phyloP scores from a whole-genome alignment of 768 basidiomycete genomes.

The Rhodotorula diobovata region DNA sequence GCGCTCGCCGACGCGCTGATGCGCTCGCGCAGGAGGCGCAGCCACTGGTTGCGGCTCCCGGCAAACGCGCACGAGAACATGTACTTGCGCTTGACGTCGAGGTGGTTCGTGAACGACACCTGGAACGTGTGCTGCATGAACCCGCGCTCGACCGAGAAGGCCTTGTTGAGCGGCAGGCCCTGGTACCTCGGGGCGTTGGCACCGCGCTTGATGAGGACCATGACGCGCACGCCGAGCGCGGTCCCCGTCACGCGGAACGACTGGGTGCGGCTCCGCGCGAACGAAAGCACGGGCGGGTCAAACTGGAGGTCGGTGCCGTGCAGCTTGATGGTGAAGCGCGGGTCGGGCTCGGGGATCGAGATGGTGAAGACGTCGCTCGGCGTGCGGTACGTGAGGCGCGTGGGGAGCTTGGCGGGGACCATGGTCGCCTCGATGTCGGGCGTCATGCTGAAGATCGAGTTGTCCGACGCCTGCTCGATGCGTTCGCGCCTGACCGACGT shows the following conservation, averaged over 20 bases:
- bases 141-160: conserved; percentile 78
- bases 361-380: conserved; percentile 85
- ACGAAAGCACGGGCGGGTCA: conserved; percentile 77
- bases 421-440: conserved; percentile 42
- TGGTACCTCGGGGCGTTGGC: conserved; percentile 75
- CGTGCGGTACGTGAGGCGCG: conserved; percentile 74
- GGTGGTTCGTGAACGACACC: conserved; percentile 64
- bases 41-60: conserved; percentile 69
- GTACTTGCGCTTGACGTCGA: conserved; percentile 62
- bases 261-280: conserved; percentile 69
- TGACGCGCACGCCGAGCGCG: conserved; percentile 71
- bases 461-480: conserved; percentile 43
- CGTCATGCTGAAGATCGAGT: conserved; percentile 41
- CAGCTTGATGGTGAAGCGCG: conserved; percentile 73
- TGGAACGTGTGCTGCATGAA: conserved; percentile 98
- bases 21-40: conserved; percentile 31
- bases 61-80: conserved; percentile 90
- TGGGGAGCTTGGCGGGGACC: conserved; percentile 54
- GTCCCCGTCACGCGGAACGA: conserved; percentile 89
- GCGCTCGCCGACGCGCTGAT: conserved; percentile 17
- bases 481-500: conserved; percentile 59
- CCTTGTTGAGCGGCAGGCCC: conserved; percentile 71
- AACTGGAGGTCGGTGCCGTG: conserved; percentile 82
- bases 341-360: conserved; percentile 76
- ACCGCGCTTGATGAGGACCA: conserved; percentile 78